These are phyloP conservation scores for Cinchona pubescens DNA, from an alignment of 257 asterid species.

Conservation along the genomic window DNA sequence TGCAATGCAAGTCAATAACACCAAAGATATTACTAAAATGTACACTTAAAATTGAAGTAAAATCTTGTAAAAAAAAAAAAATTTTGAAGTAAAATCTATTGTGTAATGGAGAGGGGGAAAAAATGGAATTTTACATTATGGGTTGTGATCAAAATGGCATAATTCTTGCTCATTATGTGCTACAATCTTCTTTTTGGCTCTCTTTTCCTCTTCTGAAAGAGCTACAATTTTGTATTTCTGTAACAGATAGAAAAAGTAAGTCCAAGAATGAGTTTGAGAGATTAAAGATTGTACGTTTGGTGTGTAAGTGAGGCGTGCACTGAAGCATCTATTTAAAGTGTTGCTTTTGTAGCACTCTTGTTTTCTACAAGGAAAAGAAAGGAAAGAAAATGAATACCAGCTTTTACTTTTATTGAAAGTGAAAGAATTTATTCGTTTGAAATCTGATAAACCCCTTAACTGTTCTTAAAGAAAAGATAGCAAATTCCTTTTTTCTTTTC, in stretches of 20 bases:
- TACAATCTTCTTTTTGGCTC: background rate
- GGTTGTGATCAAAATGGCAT: background rate
- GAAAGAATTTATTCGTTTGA: constrained; percentile 5
- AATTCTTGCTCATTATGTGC: constrained; percentile 9
- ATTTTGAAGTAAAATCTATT: background rate
- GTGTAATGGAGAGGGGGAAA: background rate
- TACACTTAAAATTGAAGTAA: background rate
- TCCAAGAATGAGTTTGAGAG: background rate
- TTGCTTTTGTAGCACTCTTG: constrained; percentile 19
- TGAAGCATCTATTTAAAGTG: background rate
- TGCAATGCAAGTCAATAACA: background rate
- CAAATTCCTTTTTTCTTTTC: background rate
- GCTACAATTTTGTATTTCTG: background rate
- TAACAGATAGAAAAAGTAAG: background rate
- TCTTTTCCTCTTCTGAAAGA: background rate
- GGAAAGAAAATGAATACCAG: background rate
- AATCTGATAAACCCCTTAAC: background rate
- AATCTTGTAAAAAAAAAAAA: too few species aligned
- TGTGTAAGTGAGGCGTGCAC: background rate
- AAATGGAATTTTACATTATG: constrained; percentile 1
- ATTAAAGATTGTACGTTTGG: background rate
- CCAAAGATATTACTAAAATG: constrained; percentile 1
- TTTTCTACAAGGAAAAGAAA: constrained; percentile 5
- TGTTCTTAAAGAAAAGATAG: background rate
- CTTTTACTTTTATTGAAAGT: constrained; percentile 1